phyloP scores from a whole-genome alignment of 1,139 yeast genomes.

The Debaryomyces sp. region DNA sequence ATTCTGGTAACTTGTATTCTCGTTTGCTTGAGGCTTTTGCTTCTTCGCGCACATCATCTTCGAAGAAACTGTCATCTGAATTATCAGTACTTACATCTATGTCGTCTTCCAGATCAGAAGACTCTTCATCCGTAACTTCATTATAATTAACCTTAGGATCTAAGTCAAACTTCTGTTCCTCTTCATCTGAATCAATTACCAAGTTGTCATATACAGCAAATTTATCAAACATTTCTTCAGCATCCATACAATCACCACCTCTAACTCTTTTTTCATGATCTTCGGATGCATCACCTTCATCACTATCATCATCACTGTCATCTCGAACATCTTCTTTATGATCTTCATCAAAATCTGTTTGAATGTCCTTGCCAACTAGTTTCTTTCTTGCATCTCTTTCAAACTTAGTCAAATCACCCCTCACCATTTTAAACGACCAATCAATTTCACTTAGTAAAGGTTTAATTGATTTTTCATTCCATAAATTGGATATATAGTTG shows the following conservation, averaged over 20 bases:
- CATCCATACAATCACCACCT: constrained; percentile 17
- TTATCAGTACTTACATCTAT: constrained; percentile 23
- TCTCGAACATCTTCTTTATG: constrained; percentile 19
- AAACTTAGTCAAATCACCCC: constrained; percentile 57
- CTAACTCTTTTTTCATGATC: constrained; percentile 20
- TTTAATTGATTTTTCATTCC: constrained; percentile 59
- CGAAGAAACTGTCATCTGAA: constrained; percentile 46
- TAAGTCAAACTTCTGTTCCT: constrained; percentile 33
- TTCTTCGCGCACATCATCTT: constrained; percentile 23
- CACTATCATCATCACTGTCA: constrained; percentile 19
- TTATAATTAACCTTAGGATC: constrained; percentile 55
- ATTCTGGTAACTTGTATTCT: constrained; percentile 58
- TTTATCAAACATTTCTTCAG: constrained; percentile 25
- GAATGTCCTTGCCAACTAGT: constrained; percentile 26
- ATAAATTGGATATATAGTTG: constrained; percentile 55
- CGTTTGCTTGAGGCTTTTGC: constrained; percentile 13
- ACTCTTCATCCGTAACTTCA: constrained; percentile 65
- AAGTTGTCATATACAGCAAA: constrained; percentile 54
- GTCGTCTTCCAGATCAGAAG: constrained; percentile 40
- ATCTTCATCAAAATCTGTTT: constrained; percentile 16
- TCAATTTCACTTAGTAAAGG: constrained; percentile 51
- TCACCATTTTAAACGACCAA: constrained; percentile 58
- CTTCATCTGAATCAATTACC: constrained; percentile 60
- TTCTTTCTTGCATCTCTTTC: constrained; percentile 38
- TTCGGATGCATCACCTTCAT: constrained; percentile 21